Conservation (phyloP, 2,329 filamentous ascomycete species). For the Pyrenophora graminea region DNA sequence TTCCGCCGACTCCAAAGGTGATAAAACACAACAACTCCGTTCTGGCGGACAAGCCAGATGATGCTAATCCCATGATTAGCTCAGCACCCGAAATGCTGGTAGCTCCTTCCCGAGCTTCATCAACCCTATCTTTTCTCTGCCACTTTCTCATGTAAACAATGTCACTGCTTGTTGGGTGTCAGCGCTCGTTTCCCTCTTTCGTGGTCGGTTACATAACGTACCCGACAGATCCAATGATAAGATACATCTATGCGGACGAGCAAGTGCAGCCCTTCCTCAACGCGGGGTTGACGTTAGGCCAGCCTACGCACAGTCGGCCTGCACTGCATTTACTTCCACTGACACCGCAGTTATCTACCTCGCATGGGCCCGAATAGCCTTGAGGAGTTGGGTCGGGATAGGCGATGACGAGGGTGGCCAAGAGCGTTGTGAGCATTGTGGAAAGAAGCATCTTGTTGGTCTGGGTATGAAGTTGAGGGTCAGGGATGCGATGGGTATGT, state of each 20-base stretch:
- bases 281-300: constrained; percentile 14
- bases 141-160: too few species aligned
- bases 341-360: constrained; percentile 16
- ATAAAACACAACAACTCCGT: too few species aligned
- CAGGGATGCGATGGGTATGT: background rate
- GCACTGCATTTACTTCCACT: constrained; percentile 9
- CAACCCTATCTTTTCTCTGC: too few species aligned
- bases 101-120: too few species aligned
- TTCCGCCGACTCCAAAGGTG: too few species aligned
- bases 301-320: constrained; percentile 15
- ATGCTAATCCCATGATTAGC: too few species aligned
- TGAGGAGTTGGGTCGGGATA: constrained; percentile 30
- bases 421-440: constrained; percentile 19
- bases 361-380: constrained; percentile 27
- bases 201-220: too few species aligned
- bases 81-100: too few species aligned
- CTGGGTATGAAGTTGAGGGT: background rate
- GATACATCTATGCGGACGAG: constrained; percentile 8
- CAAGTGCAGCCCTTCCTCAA: constrained; percentile 24
- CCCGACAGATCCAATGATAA: too few species aligned
- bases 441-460: constrained; percentile 18
- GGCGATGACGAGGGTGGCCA: constrained; percentile 22
- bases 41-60: too few species aligned
- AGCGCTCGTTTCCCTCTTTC: too few species aligned
- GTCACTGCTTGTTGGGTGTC: too few species aligned